Evolutionary conservation across 495 filamentous ascomycete genomes (phyloP), one percentile per base, ranked within the genome.

Genomic region (Lophiotrema nucula): DNA sequence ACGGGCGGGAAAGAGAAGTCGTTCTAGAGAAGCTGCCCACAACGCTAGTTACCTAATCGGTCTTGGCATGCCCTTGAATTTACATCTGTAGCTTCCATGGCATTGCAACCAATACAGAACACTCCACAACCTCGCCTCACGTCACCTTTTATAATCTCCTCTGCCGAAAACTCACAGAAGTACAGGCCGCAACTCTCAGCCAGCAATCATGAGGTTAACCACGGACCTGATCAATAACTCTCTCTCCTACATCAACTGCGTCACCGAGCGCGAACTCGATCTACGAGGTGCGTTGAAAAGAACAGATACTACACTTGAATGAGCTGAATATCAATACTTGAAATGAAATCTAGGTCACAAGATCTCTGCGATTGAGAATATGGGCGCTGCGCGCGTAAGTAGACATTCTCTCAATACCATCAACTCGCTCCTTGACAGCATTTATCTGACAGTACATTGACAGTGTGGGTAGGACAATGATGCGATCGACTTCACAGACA

Each of bases 241-340:
- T 49, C 55, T 67, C 56, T 95, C 90, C 72, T 99, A 95, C 83
- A 88, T 97, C 69, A 97, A 97, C 78, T 89, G 92, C 60, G 80
- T 97, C 76, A 92, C 89, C 73, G 93, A 99, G 79, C 89, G 95
- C 69, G 95, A 99, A 82, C 82, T 99, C 69, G 91, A 97, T 80
- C 90, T 99, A 65, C 85, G 95, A 97, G 95, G 95, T 99, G 85
- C 87, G 90, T 70, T 69, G 89, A 88, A 92, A 96, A 92, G 90
- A 85, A 78, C 88, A 92, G 91, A 92, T 95, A 86, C 90, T 96
- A 87, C 90, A 90, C 86, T 82, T 85, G 81, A 52, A 68, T 62
- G 86, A 86, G 82, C 87, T 86, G 76, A 81, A 92, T 89, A 88
- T 83, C 84, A 77, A 81, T 76, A 69, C 77, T 76, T 64, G 70